Evolutionary conservation across 495 filamentous ascomycete species (phyloP).

Genomic region (Penicillium silybi): DNA sequence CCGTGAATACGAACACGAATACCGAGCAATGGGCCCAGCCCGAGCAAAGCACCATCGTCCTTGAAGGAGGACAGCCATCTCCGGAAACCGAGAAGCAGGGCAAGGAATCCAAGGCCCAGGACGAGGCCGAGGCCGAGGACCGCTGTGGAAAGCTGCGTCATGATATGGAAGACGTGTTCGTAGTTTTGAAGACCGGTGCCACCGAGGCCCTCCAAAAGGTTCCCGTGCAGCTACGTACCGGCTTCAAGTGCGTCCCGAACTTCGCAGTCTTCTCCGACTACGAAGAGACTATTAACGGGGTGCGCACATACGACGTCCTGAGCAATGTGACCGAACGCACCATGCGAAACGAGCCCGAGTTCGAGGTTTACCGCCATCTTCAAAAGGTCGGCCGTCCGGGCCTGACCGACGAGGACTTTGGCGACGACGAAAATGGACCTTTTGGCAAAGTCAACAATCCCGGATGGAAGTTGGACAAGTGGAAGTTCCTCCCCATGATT

Average conservation of each 20-base stretch:
- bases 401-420: slow-evolving; percentile 25
- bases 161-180: slow-evolving; percentile 35
- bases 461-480: slow-evolving; percentile 63
- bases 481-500: slow-evolving; percentile 63
- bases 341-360: slow-evolving; percentile 38
- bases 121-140: slow-evolving; percentile 7
- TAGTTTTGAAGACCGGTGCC: slow-evolving; percentile 43
- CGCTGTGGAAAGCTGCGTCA: slow-evolving; percentile 16
- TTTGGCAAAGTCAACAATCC: slow-evolving; percentile 35
- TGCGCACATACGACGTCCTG: slow-evolving; percentile 40
- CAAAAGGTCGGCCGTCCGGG: slow-evolving; percentile 35
- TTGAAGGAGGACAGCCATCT: slow-evolving; percentile 1
- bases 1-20: not conserved
- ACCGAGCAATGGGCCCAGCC: slow-evolving; percentile 7
- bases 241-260: slow-evolving; percentile 38
- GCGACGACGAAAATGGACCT: slow-evolving; percentile 32
- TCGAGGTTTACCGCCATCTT: slow-evolving; percentile 37
- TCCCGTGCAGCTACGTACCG: slow-evolving; percentile 39
- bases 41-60: slow-evolving; percentile 5
- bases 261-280: slow-evolving; percentile 47
- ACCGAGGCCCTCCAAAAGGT: slow-evolving; percentile 37
- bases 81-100: not conserved
- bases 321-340: slow-evolving; percentile 31
- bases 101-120: not conserved
- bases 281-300: slow-evolving; percentile 37